A percentile compares a stretch with the other conserved stretches of the same genome.
Conservation (phyloP, 176 grass and related monocot genomes). For the Elymus sibiricus region DNA sequence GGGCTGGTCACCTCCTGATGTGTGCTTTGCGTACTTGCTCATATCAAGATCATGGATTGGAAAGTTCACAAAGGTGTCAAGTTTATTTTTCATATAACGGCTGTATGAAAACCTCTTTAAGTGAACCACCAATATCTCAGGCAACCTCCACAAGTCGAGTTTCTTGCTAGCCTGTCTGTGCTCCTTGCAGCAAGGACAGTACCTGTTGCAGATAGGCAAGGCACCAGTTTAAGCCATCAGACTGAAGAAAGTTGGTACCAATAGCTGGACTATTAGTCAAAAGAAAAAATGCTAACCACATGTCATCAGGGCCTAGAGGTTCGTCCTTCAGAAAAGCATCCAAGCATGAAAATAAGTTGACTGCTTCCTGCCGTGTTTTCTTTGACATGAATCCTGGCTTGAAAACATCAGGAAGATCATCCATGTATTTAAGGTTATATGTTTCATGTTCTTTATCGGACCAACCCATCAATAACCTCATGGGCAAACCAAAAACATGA, state of each 20-base stretch:
- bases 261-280: background rate
- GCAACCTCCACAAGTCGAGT: slow-evolving; percentile 94
- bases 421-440: slow-evolving; percentile 72
- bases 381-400: slow-evolving; percentile 83
- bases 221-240: slow-evolving; percentile 7
- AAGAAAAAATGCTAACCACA: slow-evolving; percentile 74
- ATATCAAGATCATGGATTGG: slow-evolving; percentile 80
- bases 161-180: slow-evolving; percentile 98
- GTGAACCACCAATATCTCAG: slow-evolving; percentile 94
- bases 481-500: slow-evolving; percentile 2
- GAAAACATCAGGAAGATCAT: slow-evolving; percentile 84
- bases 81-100: slow-evolving; percentile 94
- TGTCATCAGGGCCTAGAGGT: slow-evolving; percentile 94
- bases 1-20: background rate
- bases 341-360: slow-evolving; percentile 91
- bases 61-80: slow-evolving; percentile 97
- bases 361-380: slow-evolving; percentile 85
- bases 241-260: background rate
- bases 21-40: slow-evolving; percentile 59
- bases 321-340: slow-evolving; percentile 96
- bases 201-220: slow-evolving; percentile 43
- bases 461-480: slow-evolving; percentile 84
- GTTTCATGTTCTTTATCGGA: slow-evolving; percentile 62
- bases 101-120: slow-evolving; percentile 98
- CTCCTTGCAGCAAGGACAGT: slow-evolving; percentile 94